Evolutionary conservation across 2,329 filamentous ascomycete species (phyloP).

Genomic region (Epichloe glyceriae): DNA sequence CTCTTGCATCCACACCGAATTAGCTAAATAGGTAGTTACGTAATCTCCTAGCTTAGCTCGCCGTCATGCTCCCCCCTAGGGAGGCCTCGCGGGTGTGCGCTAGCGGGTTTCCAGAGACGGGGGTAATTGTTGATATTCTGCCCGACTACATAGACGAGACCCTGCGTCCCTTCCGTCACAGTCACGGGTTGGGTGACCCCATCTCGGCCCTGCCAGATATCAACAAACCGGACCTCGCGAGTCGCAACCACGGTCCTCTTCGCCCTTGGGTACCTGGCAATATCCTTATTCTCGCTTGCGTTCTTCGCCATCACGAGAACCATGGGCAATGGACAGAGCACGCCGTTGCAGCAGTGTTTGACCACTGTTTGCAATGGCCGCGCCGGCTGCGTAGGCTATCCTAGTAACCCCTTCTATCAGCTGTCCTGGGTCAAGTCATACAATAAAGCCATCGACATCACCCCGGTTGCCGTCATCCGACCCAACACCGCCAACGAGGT

Average conservation of each 20-base stretch:
- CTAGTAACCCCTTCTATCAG: slow-evolving; percentile 31
- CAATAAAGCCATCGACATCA: slow-evolving; percentile 37
- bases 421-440: slow-evolving; percentile 37
- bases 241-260: neutral
- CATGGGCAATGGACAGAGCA: slow-evolving; percentile 32
- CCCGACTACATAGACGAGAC: neutral
- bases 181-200: neutral
- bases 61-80: no score
- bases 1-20: no score
- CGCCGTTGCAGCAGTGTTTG: slow-evolving; percentile 32
- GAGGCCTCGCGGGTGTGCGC: no score
- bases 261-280: neutral
- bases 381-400: slow-evolving; percentile 32
- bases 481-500: slow-evolving; percentile 41
- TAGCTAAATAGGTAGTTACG: no score
- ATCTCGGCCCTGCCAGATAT: neutral
- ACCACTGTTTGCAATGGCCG: slow-evolving; percentile 31
- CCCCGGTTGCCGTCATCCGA: slow-evolving; percentile 42
- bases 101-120: neutral
- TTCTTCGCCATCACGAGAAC: neutral
- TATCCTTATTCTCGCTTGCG: neutral
- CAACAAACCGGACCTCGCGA: neutral
- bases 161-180: neutral
- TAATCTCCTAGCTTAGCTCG: no score
- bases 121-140: neutral